Evolutionary conservation across 1,284 basidiomycete genomes (phyloP).

Genomic region (Coniferiporia sulphurascens): DNA sequence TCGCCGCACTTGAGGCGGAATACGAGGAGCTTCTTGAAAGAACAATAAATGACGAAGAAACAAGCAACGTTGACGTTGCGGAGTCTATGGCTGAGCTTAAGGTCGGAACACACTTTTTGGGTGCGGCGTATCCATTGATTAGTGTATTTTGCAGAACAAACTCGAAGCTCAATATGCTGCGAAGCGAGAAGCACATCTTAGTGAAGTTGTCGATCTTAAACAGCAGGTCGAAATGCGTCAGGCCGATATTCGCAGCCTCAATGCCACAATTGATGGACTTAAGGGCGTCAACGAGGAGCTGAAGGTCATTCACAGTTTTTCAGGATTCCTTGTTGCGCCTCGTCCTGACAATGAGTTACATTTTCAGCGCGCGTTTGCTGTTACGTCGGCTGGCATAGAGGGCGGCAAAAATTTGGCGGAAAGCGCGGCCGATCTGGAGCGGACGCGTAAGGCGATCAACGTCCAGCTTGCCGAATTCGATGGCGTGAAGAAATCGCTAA

Average conservation of each 20-base stretch:
- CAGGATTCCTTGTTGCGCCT: neutral
- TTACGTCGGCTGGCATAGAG: conserved; percentile 93
- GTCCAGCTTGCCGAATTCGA: conserved; percentile 98
- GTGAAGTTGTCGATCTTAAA: conserved; percentile 86
- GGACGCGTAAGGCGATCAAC: conserved; percentile 94
- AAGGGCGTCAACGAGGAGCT: conserved; percentile 98
- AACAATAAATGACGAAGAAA: conserved; percentile 79
- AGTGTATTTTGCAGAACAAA: conserved; percentile 60
- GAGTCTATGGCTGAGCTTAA: conserved; percentile 88
- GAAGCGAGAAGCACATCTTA: conserved; percentile 84
- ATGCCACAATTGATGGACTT: conserved; percentile 86
- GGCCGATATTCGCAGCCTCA: conserved; percentile 82
- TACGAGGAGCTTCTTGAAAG: conserved; percentile 95
- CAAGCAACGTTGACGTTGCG: conserved; percentile 71
- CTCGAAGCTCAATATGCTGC: conserved; percentile 91
- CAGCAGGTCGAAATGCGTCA: conserved; percentile 86
- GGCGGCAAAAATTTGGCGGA: conserved; percentile 95
- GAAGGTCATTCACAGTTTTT: conserved; percentile 52
- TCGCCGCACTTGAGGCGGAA: conserved; percentile 82
- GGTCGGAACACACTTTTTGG: conserved; percentile 41
- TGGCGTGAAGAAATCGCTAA: conserved; percentile 96
- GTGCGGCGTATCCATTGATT: conserved; percentile 15
- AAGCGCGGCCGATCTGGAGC: conserved; percentile 95
- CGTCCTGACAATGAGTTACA: conserved; percentile 8
- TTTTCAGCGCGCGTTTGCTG: conserved; percentile 86